phyloP scores from a whole-genome alignment of 805 yeast species.

The Starmerella etchellsii region DNA sequence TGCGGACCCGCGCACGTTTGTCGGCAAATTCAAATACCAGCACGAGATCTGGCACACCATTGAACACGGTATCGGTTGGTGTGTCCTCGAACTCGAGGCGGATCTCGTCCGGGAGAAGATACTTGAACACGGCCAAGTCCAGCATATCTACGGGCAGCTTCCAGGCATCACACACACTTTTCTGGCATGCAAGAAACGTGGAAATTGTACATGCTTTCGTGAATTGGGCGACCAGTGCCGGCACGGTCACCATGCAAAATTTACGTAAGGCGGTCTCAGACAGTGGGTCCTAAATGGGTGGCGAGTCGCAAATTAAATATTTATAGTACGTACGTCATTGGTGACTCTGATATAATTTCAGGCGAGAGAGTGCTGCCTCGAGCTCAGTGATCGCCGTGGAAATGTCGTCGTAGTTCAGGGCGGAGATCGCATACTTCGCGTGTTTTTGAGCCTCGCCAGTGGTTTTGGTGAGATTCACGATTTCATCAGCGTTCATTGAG shows the following conservation, averaged over 20 bases:
- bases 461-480: slow-evolving; percentile 29
- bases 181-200: slow-evolving; percentile 14
- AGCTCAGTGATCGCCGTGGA: slow-evolving; percentile 51
- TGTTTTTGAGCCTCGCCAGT: slow-evolving; percentile 42
- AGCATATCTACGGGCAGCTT: slow-evolving; percentile 23
- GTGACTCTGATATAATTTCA: slow-evolving; percentile 12
- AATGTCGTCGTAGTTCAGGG: slow-evolving; percentile 56
- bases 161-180: slow-evolving; percentile 15
- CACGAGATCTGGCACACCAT: slow-evolving; percentile 35
- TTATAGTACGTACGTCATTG: too few relatives aligned
- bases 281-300: too few relatives aligned
- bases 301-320: too few relatives aligned
- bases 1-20: slow-evolving; percentile 35
- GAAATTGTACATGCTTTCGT: slow-evolving; percentile 12
- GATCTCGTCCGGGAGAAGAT: slow-evolving; percentile 55
- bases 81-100: slow-evolving; percentile 66
- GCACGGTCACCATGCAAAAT: not conserved
- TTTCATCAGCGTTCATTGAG: slow-evolving; percentile 8
- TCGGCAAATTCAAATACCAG: slow-evolving; percentile 69
- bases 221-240: slow-evolving; percentile 7
- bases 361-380: slow-evolving; percentile 34
- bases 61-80: slow-evolving; percentile 31
- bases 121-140: slow-evolving; percentile 54
- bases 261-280: too few relatives aligned
- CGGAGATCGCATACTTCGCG: slow-evolving; percentile 61